Evolutionary conservation across 805 yeast species (phyloP).

Genomic region (Phaffomyces opuntiae): DNA sequence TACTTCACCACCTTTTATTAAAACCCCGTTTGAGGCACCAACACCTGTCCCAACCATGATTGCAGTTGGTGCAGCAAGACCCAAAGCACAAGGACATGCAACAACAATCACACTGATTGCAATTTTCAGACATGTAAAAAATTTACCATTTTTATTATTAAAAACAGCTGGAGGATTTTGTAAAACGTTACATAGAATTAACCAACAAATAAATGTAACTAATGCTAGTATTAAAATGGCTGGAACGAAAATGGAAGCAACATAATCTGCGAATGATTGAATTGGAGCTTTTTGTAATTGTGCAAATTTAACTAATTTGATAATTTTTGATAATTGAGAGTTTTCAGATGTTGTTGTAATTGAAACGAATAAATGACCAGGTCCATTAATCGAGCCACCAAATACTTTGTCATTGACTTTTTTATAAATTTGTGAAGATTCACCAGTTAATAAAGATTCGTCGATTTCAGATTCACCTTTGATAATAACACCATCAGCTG

Average conservation of each 20-base stretch:
- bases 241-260: constrained; percentile 85
- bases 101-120: constrained; percentile 92
- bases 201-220: constrained; percentile 63
- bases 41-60: constrained; percentile 98
- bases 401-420: constrained; percentile 53
- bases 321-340: constrained; percentile 84
- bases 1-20: constrained; percentile 89
- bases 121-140: constrained; percentile 64
- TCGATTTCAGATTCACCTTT: constrained; percentile 79
- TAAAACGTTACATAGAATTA: constrained; percentile 30
- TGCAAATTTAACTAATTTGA: constrained; percentile 79
- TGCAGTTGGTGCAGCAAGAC: constrained; percentile 97
- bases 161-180: constrained; percentile 44
- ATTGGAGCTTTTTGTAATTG: constrained; percentile 87
- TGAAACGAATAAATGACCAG: constrained; percentile 59
- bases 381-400: constrained; percentile 89
- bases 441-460: constrained; percentile 91
- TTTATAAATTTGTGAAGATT: constrained; percentile 70
- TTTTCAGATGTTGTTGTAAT: constrained; percentile 72
- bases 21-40: constrained; percentile 83
- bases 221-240: constrained; percentile 54
- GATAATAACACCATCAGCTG: constrained; percentile 83
- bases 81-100: constrained; percentile 98
- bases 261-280: constrained; percentile 77
- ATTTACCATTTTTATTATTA: constrained; percentile 42